Evolutionary conservation across 805 yeast species (phyloP), one percentile per base, ranked within the genome.

Genomic region (Ascoidea rubescens): DNA sequence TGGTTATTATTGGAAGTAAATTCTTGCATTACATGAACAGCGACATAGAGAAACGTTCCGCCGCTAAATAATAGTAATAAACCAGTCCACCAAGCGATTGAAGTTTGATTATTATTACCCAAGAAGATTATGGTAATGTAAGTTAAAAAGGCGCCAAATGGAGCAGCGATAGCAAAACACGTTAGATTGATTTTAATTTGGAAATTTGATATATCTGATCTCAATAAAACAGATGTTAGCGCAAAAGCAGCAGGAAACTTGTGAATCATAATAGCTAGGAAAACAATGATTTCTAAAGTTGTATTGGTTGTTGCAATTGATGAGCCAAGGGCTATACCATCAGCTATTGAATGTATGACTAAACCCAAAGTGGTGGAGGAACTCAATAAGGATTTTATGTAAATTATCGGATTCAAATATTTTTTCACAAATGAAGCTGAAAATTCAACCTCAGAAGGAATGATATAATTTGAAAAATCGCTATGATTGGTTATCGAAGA

Each of bases 221-320:
- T 64, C 8, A 77, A 58, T 33, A 85, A 67, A 14, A 83, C 69
- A 1, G 86, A 72, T 4, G 77, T 63, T 46, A 85, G 69, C 46
- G 89, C 84, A 62, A 85, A 81, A 5, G 87, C 73, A 0, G 91
- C 82, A 0, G 93, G 93, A 5, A 84, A 68, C 63, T 85, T 85
- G 68, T 85, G 93, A 37, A 82, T 60, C 54, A 84, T 70, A 32
- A 85, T 76, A 10, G 87, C 81, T 10, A 80, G 50, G 48, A 82
- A 75, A 50, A 85, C 77, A 45, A 79, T 57, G 48, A 69, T 44
- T 54, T 66, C 71, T 44, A 74, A 64, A 5, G 70, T 63, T 6
- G 65, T 59, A 52, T 67, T 67, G 21, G 68, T 59, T 8, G 75
- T 54, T 30, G 73, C 63, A 49, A 72, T 70, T 1, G 84, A 72